phyloP scores from a whole-genome alignment of 73 alveolate genomes.

The Paramecium caudatum region DNA sequence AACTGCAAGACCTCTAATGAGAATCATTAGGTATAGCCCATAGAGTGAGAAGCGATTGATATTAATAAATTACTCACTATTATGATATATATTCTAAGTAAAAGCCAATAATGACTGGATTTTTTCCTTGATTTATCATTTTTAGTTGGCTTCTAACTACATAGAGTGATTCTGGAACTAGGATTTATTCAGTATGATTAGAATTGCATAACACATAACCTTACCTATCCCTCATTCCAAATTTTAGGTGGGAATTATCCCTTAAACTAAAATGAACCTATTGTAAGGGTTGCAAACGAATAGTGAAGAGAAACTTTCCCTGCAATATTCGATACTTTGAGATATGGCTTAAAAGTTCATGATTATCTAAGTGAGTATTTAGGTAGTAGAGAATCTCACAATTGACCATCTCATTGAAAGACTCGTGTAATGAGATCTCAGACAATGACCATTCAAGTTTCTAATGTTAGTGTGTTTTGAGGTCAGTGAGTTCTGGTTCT shows the following conservation, averaged over 20 bases:
- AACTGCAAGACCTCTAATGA: no score
- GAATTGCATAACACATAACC: background rate
- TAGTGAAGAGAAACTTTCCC: background rate
- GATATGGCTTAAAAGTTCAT: background rate
- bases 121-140: no score
- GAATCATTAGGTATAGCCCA: no score
- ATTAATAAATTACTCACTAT: no score
- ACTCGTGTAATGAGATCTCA: background rate
- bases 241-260: background rate
- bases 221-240: constrained; percentile 13
- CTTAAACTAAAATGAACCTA: background rate
- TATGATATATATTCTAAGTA: no score
- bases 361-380: background rate
- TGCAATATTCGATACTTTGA: background rate
- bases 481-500: background rate
- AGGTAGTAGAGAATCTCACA: background rate
- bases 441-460: background rate
- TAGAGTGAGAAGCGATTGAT: no score
- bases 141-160: no score
- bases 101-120: no score
- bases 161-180: background rate
- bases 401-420: background rate
- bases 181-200: background rate
- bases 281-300: background rate
- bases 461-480: background rate